Percentiles rank a stretch among this genome's conserved stretches.
phyloP scores from a whole-genome alignment of 768 basidiomycete species.

The Filobasidium wieringae region DNA sequence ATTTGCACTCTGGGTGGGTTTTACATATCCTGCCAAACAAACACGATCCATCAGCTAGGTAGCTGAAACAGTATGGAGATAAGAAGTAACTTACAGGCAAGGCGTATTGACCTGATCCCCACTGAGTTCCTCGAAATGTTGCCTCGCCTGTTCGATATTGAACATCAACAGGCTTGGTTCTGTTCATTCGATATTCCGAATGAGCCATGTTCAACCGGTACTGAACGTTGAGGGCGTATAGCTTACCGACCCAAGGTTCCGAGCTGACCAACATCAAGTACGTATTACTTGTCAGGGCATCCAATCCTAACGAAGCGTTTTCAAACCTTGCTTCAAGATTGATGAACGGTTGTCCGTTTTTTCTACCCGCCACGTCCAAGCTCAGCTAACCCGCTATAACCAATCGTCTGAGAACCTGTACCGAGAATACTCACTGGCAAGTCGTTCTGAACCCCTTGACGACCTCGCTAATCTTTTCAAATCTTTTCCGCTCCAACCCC shows the following conservation, averaged over 20 bases:
- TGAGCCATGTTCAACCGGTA: slow-evolving; percentile 1
- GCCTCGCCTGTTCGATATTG: slow-evolving; percentile 73
- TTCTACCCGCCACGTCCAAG: not conserved
- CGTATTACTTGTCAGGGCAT: slow-evolving; percentile 84
- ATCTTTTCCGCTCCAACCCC: slow-evolving; percentile 38
- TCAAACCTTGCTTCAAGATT: slow-evolving; percentile 35
- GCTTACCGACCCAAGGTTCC: slow-evolving; percentile 71
- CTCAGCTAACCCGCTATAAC: not conserved
- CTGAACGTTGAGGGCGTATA: not conserved
- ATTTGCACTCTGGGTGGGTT: slow-evolving; percentile 10
- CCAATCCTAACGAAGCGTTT: slow-evolving; percentile 44
- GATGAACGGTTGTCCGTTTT: slow-evolving; percentile 16
- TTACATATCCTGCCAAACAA: slow-evolving; percentile 6
- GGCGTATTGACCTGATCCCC: slow-evolving; percentile 21
- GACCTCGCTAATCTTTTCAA: slow-evolving; percentile 54
- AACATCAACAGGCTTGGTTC: slow-evolving; percentile 78
- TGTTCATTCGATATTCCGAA: no score
- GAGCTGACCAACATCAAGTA: slow-evolving; percentile 83
- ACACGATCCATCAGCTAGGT: not conserved
- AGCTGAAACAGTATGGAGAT: not conserved
- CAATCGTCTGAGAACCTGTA: not conserved
- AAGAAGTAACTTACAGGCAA: slow-evolving; percentile 27
- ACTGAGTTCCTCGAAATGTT: slow-evolving; percentile 71
- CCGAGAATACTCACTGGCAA: slow-evolving; percentile 59
- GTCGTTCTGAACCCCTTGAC: slow-evolving; percentile 92